Percentiles rank a stretch among this genome's conserved stretches.
These are phyloP conservation scores for Thielaviopsis punctulata DNA, from an alignment of 2,329 filamentous ascomycete species.

Conservation along the genomic window DNA sequence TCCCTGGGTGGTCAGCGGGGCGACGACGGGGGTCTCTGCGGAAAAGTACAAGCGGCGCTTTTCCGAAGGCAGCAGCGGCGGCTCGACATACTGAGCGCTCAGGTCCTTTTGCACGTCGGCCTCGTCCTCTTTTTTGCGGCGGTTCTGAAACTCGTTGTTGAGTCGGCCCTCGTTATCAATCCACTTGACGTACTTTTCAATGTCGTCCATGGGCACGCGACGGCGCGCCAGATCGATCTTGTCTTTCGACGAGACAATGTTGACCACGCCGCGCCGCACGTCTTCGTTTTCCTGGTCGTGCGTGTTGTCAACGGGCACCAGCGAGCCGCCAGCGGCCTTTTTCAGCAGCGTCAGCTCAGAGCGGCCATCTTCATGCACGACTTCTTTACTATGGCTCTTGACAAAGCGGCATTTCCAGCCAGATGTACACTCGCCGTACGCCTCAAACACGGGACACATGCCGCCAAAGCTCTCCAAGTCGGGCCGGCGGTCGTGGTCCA, in stretches of 20 bases:
- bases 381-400: constrained; percentile 68
- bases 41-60: constrained; percentile 91
- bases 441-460: constrained; percentile 66
- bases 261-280: constrained; percentile 50
- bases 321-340: constrained; percentile 20
- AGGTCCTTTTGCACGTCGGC: constrained; percentile 43
- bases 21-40: constrained; percentile 80
- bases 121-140: constrained; percentile 24
- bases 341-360: constrained; percentile 56
- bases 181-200: constrained; percentile 65
- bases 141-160: constrained; percentile 24
- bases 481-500: constrained; percentile 57
- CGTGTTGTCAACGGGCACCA: constrained; percentile 20
- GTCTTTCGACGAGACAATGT: constrained; percentile 49
- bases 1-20: constrained; percentile 88
- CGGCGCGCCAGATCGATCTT: constrained; percentile 64
- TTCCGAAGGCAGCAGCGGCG: constrained; percentile 77
- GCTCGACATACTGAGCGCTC: constrained; percentile 66
- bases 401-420: constrained; percentile 95
- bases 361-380: constrained; percentile 58
- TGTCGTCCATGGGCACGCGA: constrained; percentile 50
- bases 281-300: constrained; percentile 28
- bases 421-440: constrained; percentile 56
- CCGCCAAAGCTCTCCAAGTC: constrained; percentile 60
- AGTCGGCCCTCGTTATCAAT: constrained; percentile 43